These are phyloP conservation scores for Fusarium protoensiforme DNA, from an alignment of 2,329 filamentous ascomycete genomes.

Conservation along the genomic window DNA sequence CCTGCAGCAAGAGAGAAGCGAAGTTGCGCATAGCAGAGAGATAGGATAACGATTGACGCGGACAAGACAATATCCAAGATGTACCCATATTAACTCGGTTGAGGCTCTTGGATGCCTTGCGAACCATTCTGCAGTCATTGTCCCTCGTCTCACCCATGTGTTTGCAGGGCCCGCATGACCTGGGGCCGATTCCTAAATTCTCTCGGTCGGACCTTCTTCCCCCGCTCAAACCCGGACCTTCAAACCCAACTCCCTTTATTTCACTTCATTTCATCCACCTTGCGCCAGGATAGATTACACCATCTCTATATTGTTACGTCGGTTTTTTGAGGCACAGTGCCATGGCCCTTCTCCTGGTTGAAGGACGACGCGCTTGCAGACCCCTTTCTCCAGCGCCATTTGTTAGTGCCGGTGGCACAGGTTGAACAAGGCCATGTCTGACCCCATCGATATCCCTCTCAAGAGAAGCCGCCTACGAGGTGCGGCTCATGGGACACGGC, in stretches of 20 bases:
- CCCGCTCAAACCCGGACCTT: neutral
- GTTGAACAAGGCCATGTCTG: constrained; percentile 29
- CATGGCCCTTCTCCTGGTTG: neutral
- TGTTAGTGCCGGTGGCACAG: neutral
- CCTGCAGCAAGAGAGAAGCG: constrained; percentile 17
- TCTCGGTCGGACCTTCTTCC: neutral
- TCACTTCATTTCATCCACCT: neutral
- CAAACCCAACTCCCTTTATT: neutral
- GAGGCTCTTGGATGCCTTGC: neutral
- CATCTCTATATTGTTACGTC: neutral
- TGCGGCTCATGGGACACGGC: neutral
- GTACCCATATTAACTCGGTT: neutral
- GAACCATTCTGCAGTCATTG: neutral
- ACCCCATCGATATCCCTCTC: constrained; percentile 40
- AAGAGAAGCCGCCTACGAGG: constrained; percentile 15
- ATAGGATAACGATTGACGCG: neutral
- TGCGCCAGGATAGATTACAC: neutral
- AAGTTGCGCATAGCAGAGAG: neutral
- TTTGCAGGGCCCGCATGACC: neutral
- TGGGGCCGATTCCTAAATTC: neutral
- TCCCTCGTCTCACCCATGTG: neutral
- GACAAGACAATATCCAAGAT: neutral
- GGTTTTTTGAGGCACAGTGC: neutral
- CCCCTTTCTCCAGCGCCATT: neutral
- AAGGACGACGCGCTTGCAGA: neutral